These are phyloP conservation scores for Cutaneotrichosporon cyanovorans DNA, from an alignment of 1,284 basidiomycete species.

Conservation along the genomic window DNA sequence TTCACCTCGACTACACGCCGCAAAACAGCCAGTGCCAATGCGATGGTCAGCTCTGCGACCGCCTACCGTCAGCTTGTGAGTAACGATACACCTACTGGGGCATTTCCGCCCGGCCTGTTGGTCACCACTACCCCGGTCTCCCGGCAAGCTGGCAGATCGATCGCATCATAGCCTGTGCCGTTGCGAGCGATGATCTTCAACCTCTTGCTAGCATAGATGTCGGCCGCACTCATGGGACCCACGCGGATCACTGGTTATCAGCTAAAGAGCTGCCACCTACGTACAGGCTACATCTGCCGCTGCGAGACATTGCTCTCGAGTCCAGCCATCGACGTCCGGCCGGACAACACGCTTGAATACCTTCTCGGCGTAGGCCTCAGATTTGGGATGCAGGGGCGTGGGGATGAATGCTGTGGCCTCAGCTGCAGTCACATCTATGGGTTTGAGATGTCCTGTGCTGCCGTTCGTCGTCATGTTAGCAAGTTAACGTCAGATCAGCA, in stretches of 20 bases:
- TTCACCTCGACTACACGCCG: slow-evolving; percentile 53
- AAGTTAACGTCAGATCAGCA: not conserved
- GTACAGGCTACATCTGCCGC: slow-evolving; percentile 25
- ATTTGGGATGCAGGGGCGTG: slow-evolving; percentile 29
- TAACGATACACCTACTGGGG: slow-evolving; percentile 9
- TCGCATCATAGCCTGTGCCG: slow-evolving; percentile 32
- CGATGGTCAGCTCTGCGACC: slow-evolving; percentile 51
- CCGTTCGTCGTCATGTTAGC: not conserved
- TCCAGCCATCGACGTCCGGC: slow-evolving; percentile 19
- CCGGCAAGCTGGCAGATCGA: slow-evolving; percentile 46
- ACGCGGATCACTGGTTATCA: slow-evolving; percentile 24
- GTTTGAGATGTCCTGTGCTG: not conserved
- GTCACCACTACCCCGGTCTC: slow-evolving; percentile 54
- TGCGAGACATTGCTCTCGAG: slow-evolving; percentile 23
- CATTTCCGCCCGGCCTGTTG: slow-evolving; percentile 49
- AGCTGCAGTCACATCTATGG: slow-evolving; percentile 1
- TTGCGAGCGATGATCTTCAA: slow-evolving; percentile 30
- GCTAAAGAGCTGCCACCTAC: not conserved
- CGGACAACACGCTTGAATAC: slow-evolving; percentile 29
- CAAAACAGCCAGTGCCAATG: slow-evolving; percentile 52
- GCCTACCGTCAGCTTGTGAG: slow-evolving; percentile 46
- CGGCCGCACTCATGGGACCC: slow-evolving; percentile 13
- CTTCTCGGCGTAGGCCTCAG: slow-evolving; percentile 30
- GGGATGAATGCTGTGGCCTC: slow-evolving; percentile 34
- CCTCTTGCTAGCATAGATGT: slow-evolving; percentile 16